A percentile compares a stretch with the other conserved stretches of the same genome.
Evolutionary conservation across 164 flowering plant species (phyloP).

Genomic region (Amborella trichopoda): DNA sequence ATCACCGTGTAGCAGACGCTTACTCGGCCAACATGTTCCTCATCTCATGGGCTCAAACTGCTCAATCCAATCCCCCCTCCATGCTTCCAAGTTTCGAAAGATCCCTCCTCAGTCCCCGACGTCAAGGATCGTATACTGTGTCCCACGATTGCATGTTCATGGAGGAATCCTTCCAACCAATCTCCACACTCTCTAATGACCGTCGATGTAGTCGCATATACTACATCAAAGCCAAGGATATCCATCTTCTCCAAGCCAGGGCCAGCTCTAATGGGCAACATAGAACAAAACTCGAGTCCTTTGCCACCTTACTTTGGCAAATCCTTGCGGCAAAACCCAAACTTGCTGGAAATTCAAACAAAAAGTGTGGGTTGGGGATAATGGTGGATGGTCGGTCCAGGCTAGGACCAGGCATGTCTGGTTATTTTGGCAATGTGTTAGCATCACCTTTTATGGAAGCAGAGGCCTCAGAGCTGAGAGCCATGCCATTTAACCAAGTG

Average conservation of each 20-base stretch:
- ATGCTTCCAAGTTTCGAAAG: constrained; percentile 4
- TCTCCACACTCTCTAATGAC: constrained; percentile 6
- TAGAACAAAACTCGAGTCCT: constrained; percentile 20
- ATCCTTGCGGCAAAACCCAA: constrained; percentile 4
- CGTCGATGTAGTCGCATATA: constrained; percentile 21
- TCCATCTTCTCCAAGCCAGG: constrained; percentile 8
- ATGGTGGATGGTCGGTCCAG: constrained; percentile 23
- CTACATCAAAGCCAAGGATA: constrained; percentile 10
- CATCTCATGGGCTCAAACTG: constrained; percentile 28
- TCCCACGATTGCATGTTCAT: constrained; percentile 16
- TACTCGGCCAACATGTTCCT: constrained; percentile 43
- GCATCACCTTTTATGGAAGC: constrained; percentile 33
- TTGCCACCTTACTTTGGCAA: constrained; percentile 20
- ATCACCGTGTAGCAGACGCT: constrained; percentile 45
- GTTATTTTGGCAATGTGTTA: constrained; percentile 44
- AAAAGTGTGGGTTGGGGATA: constrained; percentile 17
- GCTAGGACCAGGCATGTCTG: constrained; percentile 3
- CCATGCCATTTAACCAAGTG: constrained; percentile 22
- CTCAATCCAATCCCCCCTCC: constrained; percentile 1
- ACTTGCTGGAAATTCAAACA: neutral
- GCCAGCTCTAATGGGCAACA: constrained; percentile 1
- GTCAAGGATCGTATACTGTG: constrained; percentile 1
- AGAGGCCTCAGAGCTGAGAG: constrained; percentile 14
- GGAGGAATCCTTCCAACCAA: too few relatives aligned
- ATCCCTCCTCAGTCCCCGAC: constrained; percentile 10